Evolutionary conservation across 805 yeast species (phyloP).

Genomic region (Saccharomycopsis sp.): DNA sequence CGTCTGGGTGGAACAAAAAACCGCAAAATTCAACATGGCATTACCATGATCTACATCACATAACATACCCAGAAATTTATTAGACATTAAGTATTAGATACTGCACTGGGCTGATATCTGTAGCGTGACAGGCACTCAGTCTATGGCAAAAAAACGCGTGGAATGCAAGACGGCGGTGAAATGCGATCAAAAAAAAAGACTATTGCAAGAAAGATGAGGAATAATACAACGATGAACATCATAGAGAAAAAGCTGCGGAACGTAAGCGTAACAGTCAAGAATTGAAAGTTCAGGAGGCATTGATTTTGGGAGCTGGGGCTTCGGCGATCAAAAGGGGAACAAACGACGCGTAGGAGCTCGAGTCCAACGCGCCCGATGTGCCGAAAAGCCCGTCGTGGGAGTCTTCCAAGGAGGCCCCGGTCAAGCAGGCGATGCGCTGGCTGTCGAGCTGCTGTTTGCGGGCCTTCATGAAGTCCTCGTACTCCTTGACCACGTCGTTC

Average conservation of each 20-base stretch:
- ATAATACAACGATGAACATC: no score
- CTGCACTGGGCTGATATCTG: neutral
- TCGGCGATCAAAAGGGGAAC: constrained; percentile 32
- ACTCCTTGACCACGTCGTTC: constrained; percentile 40
- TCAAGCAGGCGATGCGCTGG: constrained; percentile 11
- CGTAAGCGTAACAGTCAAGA: neutral
- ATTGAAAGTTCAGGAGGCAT: constrained; percentile 13
- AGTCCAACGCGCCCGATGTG: constrained; percentile 7
- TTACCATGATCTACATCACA: no score
- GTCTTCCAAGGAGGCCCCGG: constrained; percentile 13
- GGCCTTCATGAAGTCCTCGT: constrained; percentile 34
- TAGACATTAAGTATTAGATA: neutral
- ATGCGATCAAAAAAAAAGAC: no score
- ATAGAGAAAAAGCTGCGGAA: no score
- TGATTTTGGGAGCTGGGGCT: constrained; percentile 25
- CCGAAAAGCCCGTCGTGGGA: constrained; percentile 6
- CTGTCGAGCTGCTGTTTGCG: constrained; percentile 22
- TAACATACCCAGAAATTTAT: neutral
- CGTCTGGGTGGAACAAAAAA: no score
- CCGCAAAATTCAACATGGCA: no score
- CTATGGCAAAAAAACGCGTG: no score
- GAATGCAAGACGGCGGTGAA: no score
- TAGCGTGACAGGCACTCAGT: neutral
- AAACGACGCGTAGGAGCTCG: constrained; percentile 14
- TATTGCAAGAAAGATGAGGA: no score